Conservation (phyloP, 179 eudicot species). For the Silene coronaria region DNA sequence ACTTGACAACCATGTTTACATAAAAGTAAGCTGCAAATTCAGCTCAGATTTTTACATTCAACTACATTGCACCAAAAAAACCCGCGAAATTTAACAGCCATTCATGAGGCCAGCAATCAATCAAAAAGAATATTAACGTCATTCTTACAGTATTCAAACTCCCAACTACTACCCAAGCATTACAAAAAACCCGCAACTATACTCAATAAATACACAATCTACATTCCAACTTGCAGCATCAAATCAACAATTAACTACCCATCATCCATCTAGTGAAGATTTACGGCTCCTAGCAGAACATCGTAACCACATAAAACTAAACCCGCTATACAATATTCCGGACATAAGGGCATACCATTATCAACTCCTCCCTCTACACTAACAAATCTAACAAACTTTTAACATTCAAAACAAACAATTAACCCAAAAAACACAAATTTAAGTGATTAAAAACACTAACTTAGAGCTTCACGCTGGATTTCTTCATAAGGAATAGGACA, state of each 20-base stretch:
- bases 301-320: too few relatives aligned
- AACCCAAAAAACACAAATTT: background rate
- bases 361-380: background rate
- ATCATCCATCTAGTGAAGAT: too few relatives aligned
- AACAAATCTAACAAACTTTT: background rate
- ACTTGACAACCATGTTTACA: background rate
- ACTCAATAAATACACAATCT: background rate
- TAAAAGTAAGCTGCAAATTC: background rate
- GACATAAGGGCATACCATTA: too few relatives aligned
- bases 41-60: background rate
- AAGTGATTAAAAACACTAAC: slow-evolving; percentile 34
- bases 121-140: background rate
- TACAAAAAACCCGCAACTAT: background rate
- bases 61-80: background rate
- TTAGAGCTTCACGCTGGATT: slow-evolving; percentile 81
- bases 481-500: slow-evolving; percentile 87
- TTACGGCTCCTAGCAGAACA: too few relatives aligned
- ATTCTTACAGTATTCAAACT: background rate
- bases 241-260: background rate
- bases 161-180: background rate
- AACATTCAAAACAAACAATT: background rate
- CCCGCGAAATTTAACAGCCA: too few relatives aligned
- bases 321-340: too few relatives aligned
- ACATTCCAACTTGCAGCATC: background rate
- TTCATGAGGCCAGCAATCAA: too few relatives aligned